Base-by-base conservation (phyloP, 352 stramenopile species). In the Ophiocytium majus region DNA sequence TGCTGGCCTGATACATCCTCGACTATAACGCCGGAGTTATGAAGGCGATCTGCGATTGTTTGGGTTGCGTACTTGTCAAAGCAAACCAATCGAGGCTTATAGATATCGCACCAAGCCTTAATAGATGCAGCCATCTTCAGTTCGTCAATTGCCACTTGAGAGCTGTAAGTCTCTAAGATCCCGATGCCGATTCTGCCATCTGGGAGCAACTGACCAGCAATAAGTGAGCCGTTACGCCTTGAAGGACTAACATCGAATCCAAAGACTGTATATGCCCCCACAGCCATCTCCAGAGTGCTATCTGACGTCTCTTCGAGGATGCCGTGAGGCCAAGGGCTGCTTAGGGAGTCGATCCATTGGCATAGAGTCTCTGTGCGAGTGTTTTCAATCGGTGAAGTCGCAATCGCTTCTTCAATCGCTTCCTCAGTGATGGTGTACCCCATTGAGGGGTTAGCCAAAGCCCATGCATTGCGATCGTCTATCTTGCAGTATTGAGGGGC, bases 121-220 rank as follows among this genome's bases (percentile, higher is more conserved):
- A 71, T 71, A 71, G 57, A 71, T 71, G 57, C 57, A 71, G 57
- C 57, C 57, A 71, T 71, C 57, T 71, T 71, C 57, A 71, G 57
- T 71, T 71, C 57, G 57, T 71, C 57, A 71, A 71, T 71, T 71
- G 57, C 57, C 57, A 71, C 57, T 71, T 71, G 57, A 71, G 57
- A 71, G 57, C 57, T 71, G 57, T 71, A 71, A 71, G 57, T 71
- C 57, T 71, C 57, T 71, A 71, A 71, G 57, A 71, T 71, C 57
- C 57, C 57, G 57, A 71, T 71, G 57, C 57, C 57, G 57, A 71
- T 71, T 71, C 57, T 71, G 57, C 57, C 57, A 71, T 71, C 57
- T 71, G 57, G 57, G 57, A 71, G 57, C 57, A 71, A 71, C 57
- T 71, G 57, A 71, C 57, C 57, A 71, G 57, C 57, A 71, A 71